phyloP scores from a whole-genome alignment of 176 grass and related monocot genomes.

The Hordeum marinum region DNA sequence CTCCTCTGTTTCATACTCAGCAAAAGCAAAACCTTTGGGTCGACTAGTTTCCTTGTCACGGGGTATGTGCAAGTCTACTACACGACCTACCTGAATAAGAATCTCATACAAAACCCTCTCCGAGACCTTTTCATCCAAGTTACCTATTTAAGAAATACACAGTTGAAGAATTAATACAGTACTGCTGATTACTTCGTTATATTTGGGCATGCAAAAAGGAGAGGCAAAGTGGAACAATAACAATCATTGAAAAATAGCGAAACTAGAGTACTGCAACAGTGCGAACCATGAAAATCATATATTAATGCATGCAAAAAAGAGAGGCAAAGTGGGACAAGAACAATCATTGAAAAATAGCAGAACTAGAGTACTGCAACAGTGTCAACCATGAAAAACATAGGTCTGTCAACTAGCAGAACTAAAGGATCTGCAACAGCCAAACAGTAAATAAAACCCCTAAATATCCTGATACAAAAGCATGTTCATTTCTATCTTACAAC shows the following conservation, averaged over 20 bases:
- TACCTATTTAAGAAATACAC: constrained; percentile 59
- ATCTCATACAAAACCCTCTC: constrained; percentile 94
- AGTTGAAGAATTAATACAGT: constrained; percentile 28
- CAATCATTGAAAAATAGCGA: background rate
- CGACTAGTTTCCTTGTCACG: constrained; percentile 94
- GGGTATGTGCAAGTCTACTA: constrained; percentile 91
- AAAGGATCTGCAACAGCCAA: background rate
- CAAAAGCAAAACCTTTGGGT: constrained; percentile 94
- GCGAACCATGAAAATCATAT: background rate
- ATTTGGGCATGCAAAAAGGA: background rate
- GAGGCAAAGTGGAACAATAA: constrained; percentile 6
- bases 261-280: background rate
- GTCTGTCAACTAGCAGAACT: background rate
- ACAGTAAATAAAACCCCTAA: background rate
- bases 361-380: background rate
- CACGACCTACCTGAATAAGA: constrained; percentile 89
- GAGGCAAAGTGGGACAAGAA: constrained; percentile 4
- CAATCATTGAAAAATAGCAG: background rate
- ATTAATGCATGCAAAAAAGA: background rate
- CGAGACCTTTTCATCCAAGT: constrained; percentile 92
- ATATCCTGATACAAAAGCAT: background rate
- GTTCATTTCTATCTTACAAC: background rate
- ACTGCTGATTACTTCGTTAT: background rate
- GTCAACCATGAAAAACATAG: background rate
- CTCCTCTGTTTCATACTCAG: constrained; percentile 88